phyloP scores from a whole-genome alignment of 176 grass and related monocot species.

The Triticum timopheevii region DNA sequence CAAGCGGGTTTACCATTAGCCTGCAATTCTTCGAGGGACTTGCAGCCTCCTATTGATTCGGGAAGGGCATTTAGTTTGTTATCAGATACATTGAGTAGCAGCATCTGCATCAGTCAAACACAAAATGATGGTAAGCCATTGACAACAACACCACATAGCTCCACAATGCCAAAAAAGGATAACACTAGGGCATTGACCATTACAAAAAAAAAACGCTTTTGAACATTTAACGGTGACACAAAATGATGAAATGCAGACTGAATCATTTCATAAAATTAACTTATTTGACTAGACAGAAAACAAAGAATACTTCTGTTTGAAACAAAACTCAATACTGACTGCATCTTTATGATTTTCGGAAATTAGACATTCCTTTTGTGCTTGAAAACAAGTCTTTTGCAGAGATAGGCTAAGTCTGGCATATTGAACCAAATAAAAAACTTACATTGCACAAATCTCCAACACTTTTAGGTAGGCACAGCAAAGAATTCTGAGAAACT shows the following conservation, averaged over 20 bases:
- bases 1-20: constrained; percentile 61
- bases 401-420: constrained; percentile 10
- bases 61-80: constrained; percentile 89
- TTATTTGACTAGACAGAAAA: constrained; percentile 7
- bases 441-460: constrained; percentile 84
- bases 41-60: constrained; percentile 84
- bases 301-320: neutral
- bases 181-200: neutral
- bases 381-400: neutral
- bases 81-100: constrained; percentile 77
- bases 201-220: neutral
- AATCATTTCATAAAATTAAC: constrained; percentile 6
- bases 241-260: neutral
- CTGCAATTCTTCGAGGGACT: constrained; percentile 88
- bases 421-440: constrained; percentile 26
- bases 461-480: constrained; percentile 68
- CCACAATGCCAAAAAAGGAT: constrained; percentile 1
- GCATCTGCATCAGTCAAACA: constrained; percentile 60
- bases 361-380: neutral
- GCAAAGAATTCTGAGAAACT: constrained; percentile 74
- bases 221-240: neutral
- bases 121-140: neutral
- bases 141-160: neutral
- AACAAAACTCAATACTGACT: neutral
- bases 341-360: neutral